phyloP scores from a whole-genome alignment of 345 rosid genomes.

The Bretschneidera sinensis region DNA sequence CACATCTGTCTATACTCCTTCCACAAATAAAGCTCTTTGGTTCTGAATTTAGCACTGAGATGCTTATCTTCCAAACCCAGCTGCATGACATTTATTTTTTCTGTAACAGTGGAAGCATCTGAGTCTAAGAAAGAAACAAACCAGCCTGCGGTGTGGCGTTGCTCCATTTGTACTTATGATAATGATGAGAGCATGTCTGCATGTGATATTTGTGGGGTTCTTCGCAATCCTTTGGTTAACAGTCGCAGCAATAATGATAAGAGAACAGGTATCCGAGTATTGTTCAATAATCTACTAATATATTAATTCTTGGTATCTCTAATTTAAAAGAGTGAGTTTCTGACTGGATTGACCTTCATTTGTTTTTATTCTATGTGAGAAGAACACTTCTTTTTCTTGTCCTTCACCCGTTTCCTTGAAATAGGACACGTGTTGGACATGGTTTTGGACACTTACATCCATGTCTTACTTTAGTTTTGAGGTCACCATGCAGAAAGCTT shows the following conservation, averaged over 20 bases:
- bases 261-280: slow-evolving; percentile 43
- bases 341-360: slow-evolving; percentile 10
- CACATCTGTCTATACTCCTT: too few species aligned
- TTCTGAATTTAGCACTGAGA: too few species aligned
- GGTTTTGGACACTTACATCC: slow-evolving; percentile 3
- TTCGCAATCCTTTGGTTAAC: slow-evolving; percentile 51
- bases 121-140: slow-evolving; percentile 28
- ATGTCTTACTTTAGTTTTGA: slow-evolving; percentile 10
- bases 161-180: slow-evolving; percentile 87
- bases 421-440: background rate
- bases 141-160: slow-evolving; percentile 49
- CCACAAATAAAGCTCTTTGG: too few species aligned
- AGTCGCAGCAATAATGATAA: slow-evolving; percentile 25
- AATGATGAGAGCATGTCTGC: slow-evolving; percentile 64
- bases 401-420: slow-evolving; percentile 3
- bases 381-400: background rate
- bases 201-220: slow-evolving; percentile 93
- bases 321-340: slow-evolving; percentile 1
- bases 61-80: too few species aligned
- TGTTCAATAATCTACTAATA: slow-evolving; percentile 3
- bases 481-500: slow-evolving; percentile 16
- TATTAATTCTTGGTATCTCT: background rate
- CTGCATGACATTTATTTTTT: slow-evolving; percentile 9
- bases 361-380: background rate
- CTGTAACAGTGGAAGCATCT: slow-evolving; percentile 32